These are phyloP conservation scores for Hanseniaspora meyeri DNA, from an alignment of 805 yeast genomes.

Conservation along the genomic window DNA sequence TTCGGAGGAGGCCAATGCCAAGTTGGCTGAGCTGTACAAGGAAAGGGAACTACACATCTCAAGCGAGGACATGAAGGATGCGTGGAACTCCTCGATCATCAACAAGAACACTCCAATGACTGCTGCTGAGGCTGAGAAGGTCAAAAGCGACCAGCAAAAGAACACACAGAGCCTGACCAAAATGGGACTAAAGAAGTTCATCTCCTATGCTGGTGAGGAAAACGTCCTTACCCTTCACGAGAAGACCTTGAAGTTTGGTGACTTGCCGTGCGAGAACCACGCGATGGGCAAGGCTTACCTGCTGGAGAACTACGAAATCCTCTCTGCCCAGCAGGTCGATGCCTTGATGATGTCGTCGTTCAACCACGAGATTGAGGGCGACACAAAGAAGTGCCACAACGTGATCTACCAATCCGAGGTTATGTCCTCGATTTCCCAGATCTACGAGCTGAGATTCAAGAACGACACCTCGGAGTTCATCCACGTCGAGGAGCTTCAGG, in stretches of 20 bases:
- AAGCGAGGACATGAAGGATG: constrained; percentile 83
- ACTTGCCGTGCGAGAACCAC: constrained; percentile 39
- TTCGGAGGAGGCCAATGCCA: constrained; percentile 48
- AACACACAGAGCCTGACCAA: background rate
- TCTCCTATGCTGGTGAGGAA: constrained; percentile 24
- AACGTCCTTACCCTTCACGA: constrained; percentile 47
- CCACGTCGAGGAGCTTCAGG: constrained; percentile 26
- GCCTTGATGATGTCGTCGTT: constrained; percentile 87
- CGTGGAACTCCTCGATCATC: constrained; percentile 74
- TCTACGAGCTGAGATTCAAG: constrained; percentile 26
- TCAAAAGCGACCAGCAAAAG: background rate
- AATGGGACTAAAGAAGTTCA: constrained; percentile 18
- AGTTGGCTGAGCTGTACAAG: constrained; percentile 50
- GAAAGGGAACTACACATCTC: constrained; percentile 70
- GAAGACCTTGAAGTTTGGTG: constrained; percentile 54
- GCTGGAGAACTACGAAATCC: constrained; percentile 50
- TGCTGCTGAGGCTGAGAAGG: background rate
- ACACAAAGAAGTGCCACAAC: constrained; percentile 42
- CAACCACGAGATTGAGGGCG: constrained; percentile 59
- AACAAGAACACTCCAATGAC: constrained; percentile 37
- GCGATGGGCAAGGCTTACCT: constrained; percentile 41
- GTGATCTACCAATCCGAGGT: constrained; percentile 71
- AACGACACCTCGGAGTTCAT: constrained; percentile 22
- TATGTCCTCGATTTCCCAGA: constrained; percentile 52
- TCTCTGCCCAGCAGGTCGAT: constrained; percentile 77